phyloP scores from a whole-genome alignment of 345 rosid genomes.

The Dipteronia sinensis region DNA sequence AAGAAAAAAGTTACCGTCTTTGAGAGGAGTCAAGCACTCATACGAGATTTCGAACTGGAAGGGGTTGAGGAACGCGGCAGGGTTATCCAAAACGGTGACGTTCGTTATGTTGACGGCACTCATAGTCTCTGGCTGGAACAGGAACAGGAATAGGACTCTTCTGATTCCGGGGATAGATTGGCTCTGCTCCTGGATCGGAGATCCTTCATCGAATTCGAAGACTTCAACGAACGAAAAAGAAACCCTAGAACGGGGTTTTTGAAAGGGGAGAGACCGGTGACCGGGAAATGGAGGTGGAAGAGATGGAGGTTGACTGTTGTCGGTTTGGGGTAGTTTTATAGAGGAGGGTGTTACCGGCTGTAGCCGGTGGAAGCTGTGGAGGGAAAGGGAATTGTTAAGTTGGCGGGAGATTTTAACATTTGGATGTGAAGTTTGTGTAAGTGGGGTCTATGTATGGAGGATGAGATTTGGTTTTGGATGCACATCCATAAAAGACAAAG shows the following conservation, averaged over 20 bases:
- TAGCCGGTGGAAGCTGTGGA: constrained; percentile 18
- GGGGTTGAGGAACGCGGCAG: constrained; percentile 80
- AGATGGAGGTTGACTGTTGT: not conserved
- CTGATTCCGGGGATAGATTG: not conserved
- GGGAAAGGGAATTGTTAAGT: constrained; percentile 15
- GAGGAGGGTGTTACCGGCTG: constrained; percentile 10
- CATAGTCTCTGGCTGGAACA: constrained; percentile 36
- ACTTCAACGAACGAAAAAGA: not conserved
- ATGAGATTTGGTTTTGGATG: no score
- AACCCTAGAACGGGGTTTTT: not conserved
- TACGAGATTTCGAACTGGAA: constrained; percentile 98
- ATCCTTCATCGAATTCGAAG: constrained; percentile 13
- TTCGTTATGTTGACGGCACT: constrained; percentile 93
- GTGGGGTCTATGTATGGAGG: no score
- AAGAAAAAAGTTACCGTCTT: constrained; percentile 63
- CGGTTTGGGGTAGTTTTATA: not conserved
- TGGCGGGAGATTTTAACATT: constrained; percentile 29
- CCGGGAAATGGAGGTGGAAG: constrained; percentile 12
- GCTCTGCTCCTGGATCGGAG: not conserved
- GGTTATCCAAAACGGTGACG: constrained; percentile 88
- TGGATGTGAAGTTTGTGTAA: not conserved
- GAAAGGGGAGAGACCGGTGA: not conserved
- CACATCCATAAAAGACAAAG: no score
- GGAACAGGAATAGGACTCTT: not conserved
- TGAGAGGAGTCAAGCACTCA: constrained; percentile 92